Evolutionary conservation across 176 grass and related monocot genomes (phyloP).

Genomic region (Carex pumila): DNA sequence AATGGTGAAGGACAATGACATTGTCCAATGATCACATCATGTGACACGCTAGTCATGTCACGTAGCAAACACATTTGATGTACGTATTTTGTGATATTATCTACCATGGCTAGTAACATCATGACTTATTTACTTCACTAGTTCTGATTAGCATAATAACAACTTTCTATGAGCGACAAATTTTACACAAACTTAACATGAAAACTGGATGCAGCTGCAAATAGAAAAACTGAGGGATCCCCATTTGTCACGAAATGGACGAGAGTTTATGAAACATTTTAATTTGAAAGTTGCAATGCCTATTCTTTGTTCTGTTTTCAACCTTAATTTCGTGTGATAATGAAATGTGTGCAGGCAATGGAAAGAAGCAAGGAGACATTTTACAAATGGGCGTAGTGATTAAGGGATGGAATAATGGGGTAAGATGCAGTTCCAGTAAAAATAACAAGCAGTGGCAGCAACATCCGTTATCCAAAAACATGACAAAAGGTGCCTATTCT

Average conservation of each 20-base stretch:
- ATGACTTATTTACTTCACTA: no score
- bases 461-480: slow-evolving; percentile 18
- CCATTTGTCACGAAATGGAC: neutral
- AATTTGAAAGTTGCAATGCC: neutral
- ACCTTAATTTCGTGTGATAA: neutral
- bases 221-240: neutral
- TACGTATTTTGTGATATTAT: no score
- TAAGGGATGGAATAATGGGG: neutral
- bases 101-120: no score
- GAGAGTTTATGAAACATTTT: neutral
- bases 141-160: neutral
- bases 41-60: no score
- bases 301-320: neutral
- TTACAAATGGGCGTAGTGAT: neutral
- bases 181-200: neutral
- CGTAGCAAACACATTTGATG: no score
- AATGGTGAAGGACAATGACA: no score
- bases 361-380: neutral
- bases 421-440: neutral
- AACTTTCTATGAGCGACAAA: neutral
- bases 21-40: no score
- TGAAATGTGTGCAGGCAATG: neutral
- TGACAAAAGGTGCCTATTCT: slow-evolving; percentile 12
- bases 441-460: neutral
- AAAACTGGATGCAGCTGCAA: neutral